Percentiles rank a stretch among this genome's conserved stretches.
Evolutionary conservation across 352 stramenopile species (phyloP).

Genomic region (Halophytophthora batemanensis): DNA sequence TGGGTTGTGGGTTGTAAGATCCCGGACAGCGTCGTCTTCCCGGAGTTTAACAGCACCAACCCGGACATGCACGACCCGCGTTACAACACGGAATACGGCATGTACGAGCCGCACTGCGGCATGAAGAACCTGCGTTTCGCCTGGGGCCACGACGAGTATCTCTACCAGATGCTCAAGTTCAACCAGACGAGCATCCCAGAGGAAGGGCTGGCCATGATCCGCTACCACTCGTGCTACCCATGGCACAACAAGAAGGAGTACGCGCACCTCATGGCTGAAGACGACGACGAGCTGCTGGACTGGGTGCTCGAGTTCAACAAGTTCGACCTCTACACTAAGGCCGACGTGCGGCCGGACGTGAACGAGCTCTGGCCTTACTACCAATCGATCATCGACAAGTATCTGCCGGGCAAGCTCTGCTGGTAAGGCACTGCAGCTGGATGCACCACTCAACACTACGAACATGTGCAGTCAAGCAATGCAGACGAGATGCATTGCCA

Average conservation of each 20-base stretch:
- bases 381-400: constrained; percentile 90
- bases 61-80: constrained; percentile 83
- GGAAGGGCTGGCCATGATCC: constrained; percentile 91
- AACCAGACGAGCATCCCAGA: constrained; percentile 87
- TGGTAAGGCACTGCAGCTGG: constrained; percentile 38
- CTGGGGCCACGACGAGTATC: constrained; percentile 93
- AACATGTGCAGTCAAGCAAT: too few relatives aligned
- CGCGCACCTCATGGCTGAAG: constrained; percentile 80
- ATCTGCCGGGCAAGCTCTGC: constrained; percentile 66
- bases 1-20: constrained; percentile 91
- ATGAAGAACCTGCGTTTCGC: constrained; percentile 89
- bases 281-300: constrained; percentile 84
- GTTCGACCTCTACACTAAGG: constrained; percentile 94
- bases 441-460: background rate
- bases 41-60: constrained; percentile 89
- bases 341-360: constrained; percentile 72
- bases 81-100: constrained; percentile 86
- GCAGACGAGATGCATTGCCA: too few relatives aligned
- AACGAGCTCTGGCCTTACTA: constrained; percentile 92
- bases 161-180: constrained; percentile 92
- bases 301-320: constrained; percentile 94
- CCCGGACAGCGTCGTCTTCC: constrained; percentile 87
- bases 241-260: constrained; percentile 94
- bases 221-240: constrained; percentile 92
- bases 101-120: constrained; percentile 89